phyloP scores from a whole-genome alignment of 805 yeast species.

The Candida tallmaniae region DNA sequence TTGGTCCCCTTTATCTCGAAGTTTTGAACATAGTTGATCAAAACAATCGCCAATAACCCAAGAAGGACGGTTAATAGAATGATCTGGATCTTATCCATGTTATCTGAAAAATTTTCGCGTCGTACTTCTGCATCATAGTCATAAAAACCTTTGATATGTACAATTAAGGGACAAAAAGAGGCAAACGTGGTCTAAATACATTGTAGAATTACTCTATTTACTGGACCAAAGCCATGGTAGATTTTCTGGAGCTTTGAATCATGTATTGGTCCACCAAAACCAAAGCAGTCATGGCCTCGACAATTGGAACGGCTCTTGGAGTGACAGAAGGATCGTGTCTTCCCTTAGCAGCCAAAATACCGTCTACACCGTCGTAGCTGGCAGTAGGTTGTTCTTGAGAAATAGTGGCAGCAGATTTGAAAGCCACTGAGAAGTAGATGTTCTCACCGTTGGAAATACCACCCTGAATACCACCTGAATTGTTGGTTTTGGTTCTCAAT shows the following conservation, averaged over 20 bases:
- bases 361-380: conserved; percentile 82
- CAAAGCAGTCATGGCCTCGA: conserved; percentile 97
- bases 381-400: conserved; percentile 88
- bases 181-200: too few relatives aligned
- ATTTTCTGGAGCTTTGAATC: conserved; percentile 81
- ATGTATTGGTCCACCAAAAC: conserved; percentile 82
- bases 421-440: conserved; percentile 91
- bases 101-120: not conserved
- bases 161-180: too few relatives aligned
- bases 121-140: too few relatives aligned
- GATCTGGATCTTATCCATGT: conserved; percentile 27
- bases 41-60: conserved; percentile 24
- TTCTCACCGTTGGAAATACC: conserved; percentile 96
- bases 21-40: conserved; percentile 21
- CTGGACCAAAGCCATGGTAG: conserved; percentile 9
- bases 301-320: conserved; percentile 97
- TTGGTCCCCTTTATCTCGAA: conserved; percentile 12
- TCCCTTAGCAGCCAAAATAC: conserved; percentile 91
- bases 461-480: conserved; percentile 97
- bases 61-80: conserved; percentile 19
- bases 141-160: too few relatives aligned
- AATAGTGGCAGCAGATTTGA: conserved; percentile 97
- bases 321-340: conserved; percentile 99
- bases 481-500: conserved; percentile 83
- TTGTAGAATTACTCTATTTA: too few relatives aligned